Evolutionary conservation across 768 basidiomycete species (phyloP).

Genomic region (Trichaptum fuscoviolaceum): DNA sequence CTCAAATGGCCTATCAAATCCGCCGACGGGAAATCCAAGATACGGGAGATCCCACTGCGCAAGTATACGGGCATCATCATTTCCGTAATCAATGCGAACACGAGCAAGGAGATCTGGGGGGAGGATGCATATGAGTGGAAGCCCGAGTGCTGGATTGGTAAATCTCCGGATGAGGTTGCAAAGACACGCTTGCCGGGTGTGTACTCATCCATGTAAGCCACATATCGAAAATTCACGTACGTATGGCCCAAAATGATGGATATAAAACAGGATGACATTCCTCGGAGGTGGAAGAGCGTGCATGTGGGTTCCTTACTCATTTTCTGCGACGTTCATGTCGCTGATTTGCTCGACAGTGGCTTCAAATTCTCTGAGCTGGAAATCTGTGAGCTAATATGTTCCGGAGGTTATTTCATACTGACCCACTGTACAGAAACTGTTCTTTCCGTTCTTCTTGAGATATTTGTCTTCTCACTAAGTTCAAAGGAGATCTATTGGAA

Average conservation of each 20-base stretch:
- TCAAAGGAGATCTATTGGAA: conserved; percentile 28
- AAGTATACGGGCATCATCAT: no score
- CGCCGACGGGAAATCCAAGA: no score
- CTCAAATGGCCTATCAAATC: no score
- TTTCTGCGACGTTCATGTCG: no score
- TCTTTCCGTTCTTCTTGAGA: conserved; percentile 22
- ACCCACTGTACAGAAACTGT: conserved; percentile 27
- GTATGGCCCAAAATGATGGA: conserved; percentile 28
- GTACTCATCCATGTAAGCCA: conserved; percentile 21
- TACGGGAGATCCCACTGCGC: no score
- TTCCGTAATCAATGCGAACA: conserved; percentile 12
- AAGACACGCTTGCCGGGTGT: conserved; percentile 11
- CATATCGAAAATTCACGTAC: conserved; percentile 38
- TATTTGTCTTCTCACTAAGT: conserved; percentile 23
- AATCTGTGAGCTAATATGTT: no score
- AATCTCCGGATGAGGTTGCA: no score
- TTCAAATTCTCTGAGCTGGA: no score
- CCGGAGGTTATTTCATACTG: no score
- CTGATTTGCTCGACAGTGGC: no score
- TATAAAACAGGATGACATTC: not conserved
- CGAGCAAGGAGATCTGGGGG: conserved; percentile 19
- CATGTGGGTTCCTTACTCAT: no score
- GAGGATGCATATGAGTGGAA: conserved; percentile 20
- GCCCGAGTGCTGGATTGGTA: conserved; percentile 18
- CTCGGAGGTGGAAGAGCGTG: no score